These are phyloP conservation scores for Chamaecyparis obtusa DNA, from an alignment of 75 land plant species.

Conservation along the genomic window DNA sequence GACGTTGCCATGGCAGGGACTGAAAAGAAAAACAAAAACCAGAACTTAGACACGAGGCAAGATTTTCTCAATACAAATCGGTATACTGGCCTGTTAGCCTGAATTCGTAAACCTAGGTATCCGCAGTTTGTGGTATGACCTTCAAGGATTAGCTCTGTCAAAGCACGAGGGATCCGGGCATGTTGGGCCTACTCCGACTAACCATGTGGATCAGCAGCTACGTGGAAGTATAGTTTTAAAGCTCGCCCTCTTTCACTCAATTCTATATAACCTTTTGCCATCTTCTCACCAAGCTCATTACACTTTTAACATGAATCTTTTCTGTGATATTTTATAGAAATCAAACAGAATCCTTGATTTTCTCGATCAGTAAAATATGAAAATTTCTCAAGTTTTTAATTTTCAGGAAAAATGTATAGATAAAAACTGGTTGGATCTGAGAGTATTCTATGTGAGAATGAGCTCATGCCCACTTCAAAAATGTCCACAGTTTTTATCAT, in stretches of 20 bases:
- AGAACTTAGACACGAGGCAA: no score
- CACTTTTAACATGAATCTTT: not conserved
- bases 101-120: no score
- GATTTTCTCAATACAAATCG: no score
- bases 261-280: not conserved
- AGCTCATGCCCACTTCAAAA: constrained; percentile 27
- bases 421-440: constrained; percentile 30
- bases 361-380: not conserved
- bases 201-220: not conserved
- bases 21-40: no score
- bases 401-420: not conserved
- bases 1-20: no score
- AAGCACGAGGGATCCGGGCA: not conserved
- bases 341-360: not conserved
- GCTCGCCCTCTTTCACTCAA: not conserved
- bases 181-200: not conserved
- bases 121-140: no score
- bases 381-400: not conserved
- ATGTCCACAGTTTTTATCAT: constrained; percentile 62
- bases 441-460: constrained; percentile 33
- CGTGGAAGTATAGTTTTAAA: not conserved
- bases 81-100: no score
- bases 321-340: not conserved
- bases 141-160: not conserved
- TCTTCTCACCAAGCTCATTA: not conserved